These are phyloP conservation scores for Pyracantha coccinea DNA, from an alignment of 331 rosid genomes.

Conservation along the genomic window DNA sequence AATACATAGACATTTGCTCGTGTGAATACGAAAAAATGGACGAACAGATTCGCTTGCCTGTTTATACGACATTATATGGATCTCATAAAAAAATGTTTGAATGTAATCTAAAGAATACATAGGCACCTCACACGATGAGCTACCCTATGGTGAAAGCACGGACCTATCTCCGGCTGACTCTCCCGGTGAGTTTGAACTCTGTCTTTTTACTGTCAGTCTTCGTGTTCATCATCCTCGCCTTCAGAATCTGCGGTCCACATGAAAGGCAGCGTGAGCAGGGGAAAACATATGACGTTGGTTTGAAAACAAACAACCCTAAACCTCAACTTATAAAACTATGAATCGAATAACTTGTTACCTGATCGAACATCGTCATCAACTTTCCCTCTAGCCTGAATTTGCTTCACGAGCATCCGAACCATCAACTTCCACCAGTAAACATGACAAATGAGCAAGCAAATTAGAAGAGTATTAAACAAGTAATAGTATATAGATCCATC, in stretches of 20 bases:
- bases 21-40: neutral
- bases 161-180: too few relatives aligned
- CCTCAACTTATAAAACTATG: constrained; percentile 1
- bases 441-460: constrained; percentile 64
- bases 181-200: too few relatives aligned
- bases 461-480: constrained; percentile 71
- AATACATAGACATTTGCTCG: neutral
- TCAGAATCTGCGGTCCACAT: constrained; percentile 66
- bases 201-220: constrained; percentile 37
- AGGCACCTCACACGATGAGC: neutral
- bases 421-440: constrained; percentile 92
- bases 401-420: constrained; percentile 66
- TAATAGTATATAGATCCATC: constrained; percentile 65
- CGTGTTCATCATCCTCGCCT: constrained; percentile 70
- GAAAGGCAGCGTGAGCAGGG: neutral
- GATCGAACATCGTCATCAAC: constrained; percentile 89
- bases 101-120: neutral
- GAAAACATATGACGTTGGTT: neutral
- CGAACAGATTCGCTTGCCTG: neutral
- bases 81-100: neutral
- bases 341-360: constrained; percentile 38
- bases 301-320: neutral
- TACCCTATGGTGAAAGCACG: neutral
- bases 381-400: constrained; percentile 68
- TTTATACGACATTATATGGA: neutral